Conservation (phyloP, 129 eudicot species). For the Mikania micrantha region DNA sequence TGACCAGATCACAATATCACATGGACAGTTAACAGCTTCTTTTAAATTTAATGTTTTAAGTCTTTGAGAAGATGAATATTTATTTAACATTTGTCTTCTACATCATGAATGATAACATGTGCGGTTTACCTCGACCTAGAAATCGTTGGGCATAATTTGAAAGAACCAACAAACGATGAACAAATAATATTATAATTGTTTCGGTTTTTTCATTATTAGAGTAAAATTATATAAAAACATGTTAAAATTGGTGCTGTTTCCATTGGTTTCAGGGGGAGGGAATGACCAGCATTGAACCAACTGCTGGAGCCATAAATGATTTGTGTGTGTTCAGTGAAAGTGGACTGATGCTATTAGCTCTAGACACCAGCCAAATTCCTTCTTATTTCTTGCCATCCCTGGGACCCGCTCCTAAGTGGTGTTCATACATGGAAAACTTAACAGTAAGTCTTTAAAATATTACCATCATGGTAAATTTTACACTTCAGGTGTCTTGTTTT, state of each 20-base stretch:
- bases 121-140: no score
- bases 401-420: slow-evolving; percentile 99
- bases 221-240: no score
- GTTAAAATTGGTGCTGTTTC: neutral
- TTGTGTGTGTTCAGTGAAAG: slow-evolving; percentile 65
- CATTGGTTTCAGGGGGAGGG: slow-evolving; percentile 74
- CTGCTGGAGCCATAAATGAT: slow-evolving; percentile 79
- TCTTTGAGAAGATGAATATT: no score
- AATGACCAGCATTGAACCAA: slow-evolving; percentile 96
- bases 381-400: slow-evolving; percentile 86
- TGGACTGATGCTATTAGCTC: slow-evolving; percentile 79
- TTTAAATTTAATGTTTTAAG: no score
- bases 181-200: no score
- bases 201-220: no score
- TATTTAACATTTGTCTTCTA: no score
- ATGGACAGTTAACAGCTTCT: no score
- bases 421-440: slow-evolving; percentile 73
- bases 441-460: slow-evolving; percentile 40
- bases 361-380: slow-evolving; percentile 82
- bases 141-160: no score
- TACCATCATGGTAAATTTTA: neutral
- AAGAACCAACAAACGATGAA: no score
- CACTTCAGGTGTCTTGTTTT: neutral
- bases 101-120: no score
- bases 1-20: no score